Percentiles rank a stretch among this genome's conserved stretches.
phyloP scores from a whole-genome alignment of 116 monocot genomes.

The Iris pallida region DNA sequence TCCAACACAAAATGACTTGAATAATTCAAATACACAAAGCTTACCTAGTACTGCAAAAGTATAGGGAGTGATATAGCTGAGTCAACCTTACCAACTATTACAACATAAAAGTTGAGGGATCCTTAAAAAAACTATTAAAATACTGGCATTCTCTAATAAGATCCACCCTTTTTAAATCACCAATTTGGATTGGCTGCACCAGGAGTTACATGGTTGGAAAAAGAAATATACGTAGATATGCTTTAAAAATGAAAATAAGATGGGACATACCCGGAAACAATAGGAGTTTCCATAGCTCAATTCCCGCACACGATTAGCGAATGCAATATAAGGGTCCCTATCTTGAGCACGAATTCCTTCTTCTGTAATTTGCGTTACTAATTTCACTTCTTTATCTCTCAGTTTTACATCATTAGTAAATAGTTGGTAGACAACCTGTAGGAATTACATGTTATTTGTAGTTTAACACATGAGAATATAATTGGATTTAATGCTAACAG shows the following conservation, averaged over 20 bases:
- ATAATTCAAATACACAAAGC: constrained; percentile 10
- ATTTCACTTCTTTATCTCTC: constrained; percentile 92
- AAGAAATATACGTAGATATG: constrained; percentile 7
- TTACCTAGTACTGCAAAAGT: constrained; percentile 86
- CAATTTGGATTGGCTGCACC: constrained; percentile 77
- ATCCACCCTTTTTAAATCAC: constrained; percentile 84
- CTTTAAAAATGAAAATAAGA: background rate
- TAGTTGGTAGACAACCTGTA: constrained; percentile 96
- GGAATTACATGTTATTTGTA: constrained; percentile 6
- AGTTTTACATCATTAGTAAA: constrained; percentile 82
- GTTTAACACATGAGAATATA: constrained; percentile 2
- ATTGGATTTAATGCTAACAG: background rate
- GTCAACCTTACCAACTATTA: constrained; percentile 85
- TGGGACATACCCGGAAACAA: constrained; percentile 68
- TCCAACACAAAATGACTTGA: background rate
- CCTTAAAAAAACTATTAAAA: constrained; percentile 82
- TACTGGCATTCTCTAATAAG: constrained; percentile 86
- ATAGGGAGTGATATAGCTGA: constrained; percentile 62
- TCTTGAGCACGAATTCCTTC: constrained; percentile 97
- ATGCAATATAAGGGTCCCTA: constrained; percentile 92
- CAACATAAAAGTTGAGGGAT: constrained; percentile 92
- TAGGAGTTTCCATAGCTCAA: constrained; percentile 91
- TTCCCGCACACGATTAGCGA: constrained; percentile 89
- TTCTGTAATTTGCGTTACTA: constrained; percentile 98
- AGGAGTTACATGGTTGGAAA: constrained; percentile 9